Base-by-base conservation (phyloP, 1,284 basidiomycete species). In the Trametes sp. region DNA sequence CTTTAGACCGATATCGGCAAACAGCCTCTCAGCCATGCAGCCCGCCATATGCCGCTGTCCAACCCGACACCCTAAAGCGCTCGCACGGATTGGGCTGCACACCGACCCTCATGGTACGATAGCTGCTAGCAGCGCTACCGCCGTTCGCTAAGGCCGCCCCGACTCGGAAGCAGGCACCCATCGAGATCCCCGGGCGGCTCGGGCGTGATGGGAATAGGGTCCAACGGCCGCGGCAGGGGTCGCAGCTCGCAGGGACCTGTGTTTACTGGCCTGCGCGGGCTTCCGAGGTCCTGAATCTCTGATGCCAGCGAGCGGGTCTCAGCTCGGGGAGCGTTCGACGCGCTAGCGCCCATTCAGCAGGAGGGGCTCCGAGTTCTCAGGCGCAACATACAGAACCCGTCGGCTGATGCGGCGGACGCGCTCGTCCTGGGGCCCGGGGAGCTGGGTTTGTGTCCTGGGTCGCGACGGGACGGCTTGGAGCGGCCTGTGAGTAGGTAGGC, bases 341-440 rank as follows among this genome's bases (percentile, higher is more conserved):
- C 7, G 46, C 45, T 49, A 56, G 33, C 45, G 55, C 55, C 31
- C 53, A 49, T 57, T 41, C 19, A 49, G 54, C 28, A 56, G 46
- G 55, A 57, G 21, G 46, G 23, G 11, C 45, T 49, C 46, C 55
- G 46, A 19, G 24, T 36, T 57, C 24, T n/a, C 13, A 28, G 23
- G 2, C 45, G 21, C 24, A n/a, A 33, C 31, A 11, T 33, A 33
- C 31, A 6, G 31, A 11, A 14, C 16, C 35, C 26, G 29, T 46
- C 45, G 55, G 44, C 31, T 57, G 46, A 35, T 41, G 29, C 10
- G 55, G 26, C 38, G 19, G 14, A 19, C 4, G 38, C 38, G 38
- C 38, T 41, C 31, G 31, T 11, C 31, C 31, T 33, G 31, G 31
- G 31, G 5, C 11, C 31, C 31, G 31, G 6, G 31, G 31, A 6